Percentiles rank a stretch among this genome's conserved stretches.
These are phyloP conservation scores for Cinnamomum micranthum DNA, from an alignment of 164 flowering plant species.

Conservation along the genomic window DNA sequence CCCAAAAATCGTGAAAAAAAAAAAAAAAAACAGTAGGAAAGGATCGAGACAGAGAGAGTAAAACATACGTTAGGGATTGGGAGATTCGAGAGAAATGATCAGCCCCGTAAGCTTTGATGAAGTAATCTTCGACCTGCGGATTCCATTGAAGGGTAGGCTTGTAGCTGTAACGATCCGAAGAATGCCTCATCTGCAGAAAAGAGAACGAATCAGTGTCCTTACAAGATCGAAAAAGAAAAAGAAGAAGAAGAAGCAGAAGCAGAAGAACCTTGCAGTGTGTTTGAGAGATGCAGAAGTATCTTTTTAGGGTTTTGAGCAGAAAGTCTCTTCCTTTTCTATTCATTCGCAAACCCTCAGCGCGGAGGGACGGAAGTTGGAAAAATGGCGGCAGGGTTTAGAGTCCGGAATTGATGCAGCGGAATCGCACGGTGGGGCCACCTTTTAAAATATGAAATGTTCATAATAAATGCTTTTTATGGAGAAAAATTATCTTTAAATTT, in stretches of 20 bases:
- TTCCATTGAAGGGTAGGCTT: constrained; percentile 68
- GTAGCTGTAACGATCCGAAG: constrained; percentile 59
- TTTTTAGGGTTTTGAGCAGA: constrained; percentile 9
- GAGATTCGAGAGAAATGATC: constrained; percentile 68
- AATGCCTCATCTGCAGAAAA: background rate
- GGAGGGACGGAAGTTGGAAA: too few relatives aligned
- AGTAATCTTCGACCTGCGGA: constrained; percentile 66
- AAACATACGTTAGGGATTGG: constrained; percentile 61
- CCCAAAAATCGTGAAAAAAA: too few relatives aligned
- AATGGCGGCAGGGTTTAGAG: too few relatives aligned
- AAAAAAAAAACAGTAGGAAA: too few relatives aligned
- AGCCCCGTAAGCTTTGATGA: constrained; percentile 73
- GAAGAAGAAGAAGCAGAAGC: background rate
- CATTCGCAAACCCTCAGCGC: constrained; percentile 6
- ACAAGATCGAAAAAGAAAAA: background rate
- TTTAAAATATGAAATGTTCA: too few relatives aligned
- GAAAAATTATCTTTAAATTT: too few relatives aligned
- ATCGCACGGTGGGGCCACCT: too few relatives aligned
- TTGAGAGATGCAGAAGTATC: background rate
- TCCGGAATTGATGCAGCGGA: too few relatives aligned
- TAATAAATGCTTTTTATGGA: too few relatives aligned
- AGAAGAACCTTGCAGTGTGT: background rate
- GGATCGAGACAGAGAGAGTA: background rate
- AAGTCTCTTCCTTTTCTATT: constrained; percentile 15
- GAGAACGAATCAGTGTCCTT: background rate